Conservation (phyloP, 192 early-diverging fungal genomes). For the Martensiomyces pterosporus region DNA sequence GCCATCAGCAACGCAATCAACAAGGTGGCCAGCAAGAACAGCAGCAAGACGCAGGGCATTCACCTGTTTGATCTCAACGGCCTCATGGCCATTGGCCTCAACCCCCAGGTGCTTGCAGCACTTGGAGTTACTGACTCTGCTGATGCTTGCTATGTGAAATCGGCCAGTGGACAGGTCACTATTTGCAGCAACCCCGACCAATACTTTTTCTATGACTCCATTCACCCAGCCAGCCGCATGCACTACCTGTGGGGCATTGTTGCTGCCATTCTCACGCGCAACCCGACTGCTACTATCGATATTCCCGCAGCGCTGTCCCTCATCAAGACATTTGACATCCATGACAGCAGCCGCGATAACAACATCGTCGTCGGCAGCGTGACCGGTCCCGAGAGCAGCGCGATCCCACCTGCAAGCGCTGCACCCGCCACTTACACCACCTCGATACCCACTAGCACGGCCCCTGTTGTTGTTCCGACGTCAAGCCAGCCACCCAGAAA, state of each 20-base stretch:
- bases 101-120: slow-evolving; percentile 15
- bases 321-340: slow-evolving; percentile 14
- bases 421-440: no score
- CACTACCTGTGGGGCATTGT: slow-evolving; percentile 43
- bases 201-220: slow-evolving; percentile 38
- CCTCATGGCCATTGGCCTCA: slow-evolving; percentile 21
- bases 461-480: no score
- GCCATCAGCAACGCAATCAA: slow-evolving; percentile 14
- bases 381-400: slow-evolving; percentile 7
- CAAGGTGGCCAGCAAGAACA: slow-evolving; percentile 1
- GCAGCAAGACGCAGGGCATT: slow-evolving; percentile 11
- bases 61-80: slow-evolving; percentile 26
- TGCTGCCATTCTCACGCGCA: slow-evolving; percentile 30
- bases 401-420: slow-evolving; percentile 4
- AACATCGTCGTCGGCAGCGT: slow-evolving; percentile 30
- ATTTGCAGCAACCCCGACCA: slow-evolving; percentile 40
- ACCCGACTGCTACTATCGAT: slow-evolving; percentile 22
- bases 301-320: slow-evolving; percentile 12
- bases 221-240: slow-evolving; percentile 45
- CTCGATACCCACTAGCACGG: no score
- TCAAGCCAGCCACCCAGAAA: no score
- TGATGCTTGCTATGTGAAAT: slow-evolving; percentile 23
- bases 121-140: slow-evolving; percentile 25
- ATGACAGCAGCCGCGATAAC: slow-evolving; percentile 26
- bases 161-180: slow-evolving; percentile 7